Base-by-base conservation (phyloP, 176 grass and related monocot species). In the Neostapfia colusana region DNA sequence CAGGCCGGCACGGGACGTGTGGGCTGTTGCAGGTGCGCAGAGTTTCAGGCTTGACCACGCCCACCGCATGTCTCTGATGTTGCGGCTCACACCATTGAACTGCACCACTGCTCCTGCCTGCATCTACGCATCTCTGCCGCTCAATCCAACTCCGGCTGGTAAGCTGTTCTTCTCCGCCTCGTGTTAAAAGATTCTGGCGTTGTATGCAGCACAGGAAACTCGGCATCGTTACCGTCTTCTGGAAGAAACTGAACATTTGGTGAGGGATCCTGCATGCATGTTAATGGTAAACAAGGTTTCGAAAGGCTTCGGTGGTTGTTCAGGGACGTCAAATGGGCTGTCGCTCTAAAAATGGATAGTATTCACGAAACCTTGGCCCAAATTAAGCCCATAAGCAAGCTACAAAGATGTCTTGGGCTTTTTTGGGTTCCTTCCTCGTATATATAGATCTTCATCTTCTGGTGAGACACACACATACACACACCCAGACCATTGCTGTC, bases 401-500 rank as follows among this genome's bases (percentile, higher is more conserved):
- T 51, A n/a, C 18, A 16, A 1, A 15, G 49, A 16, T 51, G 49
- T 5, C 7, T 51, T 16, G 46, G 15, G 46, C 46, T 17, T 1
- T 17, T n/a, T 65, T 68, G 59, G 41, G 14, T 39, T 23, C 34
- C 21, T 40, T 72, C 21, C 36, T 54, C 51, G 31, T 31, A 15
- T 56, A 4, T 10, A 16, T n/a, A n/a, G n/a, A n/a, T n/a, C n/a
- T n/a, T n/a, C 41, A 64, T 81, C 68, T 81, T 64, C 7, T 18
- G 31, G 56, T 23, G 70, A 66, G 25, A 74, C 80, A 53, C n/a
- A n/a, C n/a, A n/a, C n/a, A n/a, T n/a, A n/a, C n/a, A n/a, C n/a
- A 31, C 31, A 31, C 1, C 31, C 35, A 16, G 48, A 23, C 4
- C 10, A 31, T 63, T 39, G 44, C 1, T 71, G 16, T 40, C 20